A percentile compares a stretch with the other conserved stretches of the same genome.
phyloP scores from a whole-genome alignment of 208 protist species.

The Leishmania guyanensis region DNA sequence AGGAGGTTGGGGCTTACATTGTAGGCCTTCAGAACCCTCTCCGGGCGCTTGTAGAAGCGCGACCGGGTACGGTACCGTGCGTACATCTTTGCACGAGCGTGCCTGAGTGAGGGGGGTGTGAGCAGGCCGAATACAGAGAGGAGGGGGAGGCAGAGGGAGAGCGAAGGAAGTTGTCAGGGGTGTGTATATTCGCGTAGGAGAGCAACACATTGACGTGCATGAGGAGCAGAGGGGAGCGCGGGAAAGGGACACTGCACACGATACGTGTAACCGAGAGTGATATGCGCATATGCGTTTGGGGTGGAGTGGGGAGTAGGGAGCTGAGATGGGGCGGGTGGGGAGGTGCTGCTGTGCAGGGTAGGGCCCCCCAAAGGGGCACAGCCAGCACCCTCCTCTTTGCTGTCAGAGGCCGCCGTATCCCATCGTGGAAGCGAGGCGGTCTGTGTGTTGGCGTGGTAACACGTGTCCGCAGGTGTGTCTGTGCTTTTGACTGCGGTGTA shows the following conservation, averaged over 20 bases:
- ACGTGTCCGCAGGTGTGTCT: neutral
- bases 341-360: no score
- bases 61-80: slow-evolving; percentile 83
- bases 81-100: slow-evolving; percentile 53
- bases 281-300: neutral
- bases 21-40: slow-evolving; percentile 63
- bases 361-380: no score
- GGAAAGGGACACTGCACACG: neutral
- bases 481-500: neutral
- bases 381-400: neutral
- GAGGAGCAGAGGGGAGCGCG: neutral
- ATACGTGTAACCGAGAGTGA: neutral
- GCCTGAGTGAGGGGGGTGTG: neutral
- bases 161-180: neutral
- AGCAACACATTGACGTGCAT: neutral
- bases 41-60: slow-evolving; percentile 76
- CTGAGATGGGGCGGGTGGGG: no score
- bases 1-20: slow-evolving; percentile 69
- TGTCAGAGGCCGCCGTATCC: neutral
- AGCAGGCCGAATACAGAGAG: neutral
- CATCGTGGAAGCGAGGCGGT: neutral
- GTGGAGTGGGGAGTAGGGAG: no score
- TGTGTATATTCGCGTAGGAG: no score
- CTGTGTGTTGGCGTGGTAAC: neutral
- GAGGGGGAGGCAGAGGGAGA: neutral